phyloP scores from a whole-genome alignment of 352 stramenopile species.

The Pythium pectinolyticum region DNA sequence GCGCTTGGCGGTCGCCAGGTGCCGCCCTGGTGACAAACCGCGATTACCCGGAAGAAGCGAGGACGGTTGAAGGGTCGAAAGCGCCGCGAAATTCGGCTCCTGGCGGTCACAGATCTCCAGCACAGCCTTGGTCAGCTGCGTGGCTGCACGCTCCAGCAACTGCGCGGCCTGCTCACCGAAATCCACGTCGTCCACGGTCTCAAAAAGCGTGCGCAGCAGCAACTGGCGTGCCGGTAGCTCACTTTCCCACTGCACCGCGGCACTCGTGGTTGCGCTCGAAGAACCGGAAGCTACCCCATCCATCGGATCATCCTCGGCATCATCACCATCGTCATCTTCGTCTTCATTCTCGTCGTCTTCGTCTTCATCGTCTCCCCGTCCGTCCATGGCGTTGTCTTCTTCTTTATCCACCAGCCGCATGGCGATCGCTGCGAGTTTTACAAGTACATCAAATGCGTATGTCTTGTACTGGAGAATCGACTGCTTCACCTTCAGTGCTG shows the following conservation, averaged over 20 bases:
- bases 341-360: constrained; percentile 22
- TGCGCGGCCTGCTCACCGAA: constrained; percentile 53
- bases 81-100: constrained; percentile 61
- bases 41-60: constrained; percentile 74
- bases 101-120: constrained; percentile 54
- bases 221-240: constrained; percentile 48
- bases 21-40: constrained; percentile 72
- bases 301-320: constrained; percentile 16
- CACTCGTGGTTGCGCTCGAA: background rate
- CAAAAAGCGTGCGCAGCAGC: constrained; percentile 65
- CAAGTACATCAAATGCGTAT: constrained; percentile 74
- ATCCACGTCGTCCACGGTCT: constrained; percentile 76
- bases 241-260: constrained; percentile 35
- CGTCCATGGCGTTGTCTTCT: constrained; percentile 17
- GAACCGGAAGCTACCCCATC: too few species aligned
- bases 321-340: constrained; percentile 14
- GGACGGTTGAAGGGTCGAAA: constrained; percentile 71
- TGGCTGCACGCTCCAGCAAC: constrained; percentile 56
- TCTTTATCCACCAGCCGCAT: constrained; percentile 39
- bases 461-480: constrained; percentile 78
- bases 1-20: constrained; percentile 75
- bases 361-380: constrained; percentile 13
- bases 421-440: constrained; percentile 49
- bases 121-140: constrained; percentile 55
- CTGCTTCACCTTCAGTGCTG: constrained; percentile 57